A percentile compares a stretch with the other conserved stretches of the same genome.
These are phyloP conservation scores for Pleurotus platypus DNA, from an alignment of 768 basidiomycete species.

Conservation along the genomic window DNA sequence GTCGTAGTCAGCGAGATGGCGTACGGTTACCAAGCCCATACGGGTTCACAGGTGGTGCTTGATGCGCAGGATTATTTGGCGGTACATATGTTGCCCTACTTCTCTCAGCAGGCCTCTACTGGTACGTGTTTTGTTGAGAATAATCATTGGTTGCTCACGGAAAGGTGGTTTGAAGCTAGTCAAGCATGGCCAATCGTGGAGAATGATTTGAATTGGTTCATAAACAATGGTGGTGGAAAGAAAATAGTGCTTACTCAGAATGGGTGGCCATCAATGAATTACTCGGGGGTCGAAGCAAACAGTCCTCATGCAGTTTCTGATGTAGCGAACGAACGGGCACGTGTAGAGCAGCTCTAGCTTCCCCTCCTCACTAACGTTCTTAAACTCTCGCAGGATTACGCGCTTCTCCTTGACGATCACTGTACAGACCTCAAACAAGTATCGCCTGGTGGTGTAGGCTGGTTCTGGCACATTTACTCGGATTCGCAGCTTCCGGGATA, in stretches of 20 bases:
- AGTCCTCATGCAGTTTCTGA: conserved; percentile 56
- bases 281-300: conserved; percentile 59
- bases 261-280: conserved; percentile 74
- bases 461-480: conserved; percentile 80
- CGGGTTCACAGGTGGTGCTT: conserved; percentile 51
- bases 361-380: not conserved
- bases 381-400: conserved; percentile 46
- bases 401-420: conserved; percentile 54
- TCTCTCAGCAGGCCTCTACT: conserved; percentile 50
- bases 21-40: conserved; percentile 49
- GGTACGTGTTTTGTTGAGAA: conserved; percentile 28
- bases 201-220: conserved; percentile 64
- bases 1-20: conserved; percentile 70
- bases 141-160: not conserved
- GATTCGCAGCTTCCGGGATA: conserved; percentile 66
- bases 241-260: conserved; percentile 79
- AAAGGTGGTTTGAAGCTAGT: conserved; percentile 34
- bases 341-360: conserved; percentile 9
- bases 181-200: conserved; percentile 61
- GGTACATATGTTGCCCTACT: conserved; percentile 71
- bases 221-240: conserved; percentile 56
- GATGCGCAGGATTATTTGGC: conserved; percentile 61
- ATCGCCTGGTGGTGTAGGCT: conserved; percentile 63
- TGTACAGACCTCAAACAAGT: conserved; percentile 61
- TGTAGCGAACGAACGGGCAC: conserved; percentile 55